Evolutionary conservation across 2,329 filamentous ascomycete species (phyloP), one percentile per base, ranked within the genome.

Genomic region (Pyricularia grisea): DNA sequence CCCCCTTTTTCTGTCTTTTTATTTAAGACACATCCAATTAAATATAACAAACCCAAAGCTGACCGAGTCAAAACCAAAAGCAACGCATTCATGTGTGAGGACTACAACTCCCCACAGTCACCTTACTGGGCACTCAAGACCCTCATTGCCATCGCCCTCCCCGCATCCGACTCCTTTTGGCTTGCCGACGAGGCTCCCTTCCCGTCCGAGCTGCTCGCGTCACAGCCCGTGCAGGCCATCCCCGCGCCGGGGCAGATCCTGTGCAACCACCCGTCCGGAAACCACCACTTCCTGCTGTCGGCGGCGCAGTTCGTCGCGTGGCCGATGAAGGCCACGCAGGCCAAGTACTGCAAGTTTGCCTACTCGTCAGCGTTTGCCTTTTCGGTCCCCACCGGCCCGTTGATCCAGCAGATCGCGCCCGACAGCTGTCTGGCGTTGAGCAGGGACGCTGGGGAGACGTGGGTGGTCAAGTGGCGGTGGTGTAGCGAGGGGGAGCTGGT

Each of bases 91-190:
- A 80, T 87, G 79, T 77, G 78, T 50, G 85, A 87, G 72, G 82
- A 85, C 71, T 87, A 87, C 74, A 87, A 87, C 72, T 87, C 84
- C 1, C 83, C 84, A 0, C 84, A 87, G 70, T 86, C 84, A 0
- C 77, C 80, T 0, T 87, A 86, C 72, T 87, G 84, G 85, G 81
- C 79, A 9, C 74, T 86, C 27, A 87, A 87, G 69, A 80, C 81
- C 0, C 79, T 87, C 3, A 75, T 85, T 0, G 79, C 78, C 0
- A 73, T 84, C 0, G 77, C 76, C 0, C 69, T 86, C 0, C 70
- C 76, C 0, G 70, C 72, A 1, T 70, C 74, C 0, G 76, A 84
- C 65, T 73, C 76, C 0, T 86, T 87, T 68, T 87, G 85, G 84
- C 73, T 72, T 0, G 72, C 75, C 0, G 70, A 80, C 2, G 81